Evolutionary conservation across 495 filamentous ascomycete species (phyloP).

Genomic region (Mycothermus thermophilus): DNA sequence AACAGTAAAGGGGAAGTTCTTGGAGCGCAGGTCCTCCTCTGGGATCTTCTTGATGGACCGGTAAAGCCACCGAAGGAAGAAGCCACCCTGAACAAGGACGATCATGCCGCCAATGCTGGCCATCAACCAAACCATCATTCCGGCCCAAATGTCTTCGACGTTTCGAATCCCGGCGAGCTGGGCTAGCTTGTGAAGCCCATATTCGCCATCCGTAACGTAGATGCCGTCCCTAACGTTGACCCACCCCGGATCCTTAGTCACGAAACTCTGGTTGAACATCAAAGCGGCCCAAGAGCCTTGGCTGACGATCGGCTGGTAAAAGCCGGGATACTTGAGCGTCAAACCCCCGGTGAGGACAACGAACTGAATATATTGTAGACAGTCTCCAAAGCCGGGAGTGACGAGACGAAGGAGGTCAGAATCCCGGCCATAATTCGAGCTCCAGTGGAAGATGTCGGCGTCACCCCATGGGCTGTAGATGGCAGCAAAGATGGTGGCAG

Average conservation of each 20-base stretch:
- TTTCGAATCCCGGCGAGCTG: constrained; percentile 73
- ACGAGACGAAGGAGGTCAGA: constrained; percentile 83
- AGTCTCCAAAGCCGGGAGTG: constrained; percentile 93
- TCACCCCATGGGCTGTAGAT: constrained; percentile 92
- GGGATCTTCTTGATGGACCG: constrained; percentile 53
- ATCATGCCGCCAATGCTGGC: constrained; percentile 54
- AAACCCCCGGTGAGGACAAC: constrained; percentile 75
- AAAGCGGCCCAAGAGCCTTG: constrained; percentile 75
- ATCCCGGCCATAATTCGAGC: constrained; percentile 90
- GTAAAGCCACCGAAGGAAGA: constrained; percentile 59
- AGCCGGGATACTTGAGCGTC: constrained; percentile 81
- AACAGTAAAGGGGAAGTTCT: constrained; percentile 84
- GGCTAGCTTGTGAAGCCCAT: constrained; percentile 64
- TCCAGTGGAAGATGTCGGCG: constrained; percentile 79
- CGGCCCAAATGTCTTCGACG: constrained; percentile 77
- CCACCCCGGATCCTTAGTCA: constrained; percentile 48
- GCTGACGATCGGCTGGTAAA: constrained; percentile 81
- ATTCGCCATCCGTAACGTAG: constrained; percentile 54
- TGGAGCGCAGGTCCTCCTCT: constrained; percentile 74
- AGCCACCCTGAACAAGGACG: constrained; percentile 64
- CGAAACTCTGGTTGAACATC: constrained; percentile 88
- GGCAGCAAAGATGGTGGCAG: constrained; percentile 68
- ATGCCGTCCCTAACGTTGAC: constrained; percentile 67
- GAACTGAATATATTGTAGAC: constrained; percentile 94
- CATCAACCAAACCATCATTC: constrained; percentile 75